phyloP scores from a whole-genome alignment of 2,329 filamentous ascomycete species.

The Penicillium vulpinum region DNA sequence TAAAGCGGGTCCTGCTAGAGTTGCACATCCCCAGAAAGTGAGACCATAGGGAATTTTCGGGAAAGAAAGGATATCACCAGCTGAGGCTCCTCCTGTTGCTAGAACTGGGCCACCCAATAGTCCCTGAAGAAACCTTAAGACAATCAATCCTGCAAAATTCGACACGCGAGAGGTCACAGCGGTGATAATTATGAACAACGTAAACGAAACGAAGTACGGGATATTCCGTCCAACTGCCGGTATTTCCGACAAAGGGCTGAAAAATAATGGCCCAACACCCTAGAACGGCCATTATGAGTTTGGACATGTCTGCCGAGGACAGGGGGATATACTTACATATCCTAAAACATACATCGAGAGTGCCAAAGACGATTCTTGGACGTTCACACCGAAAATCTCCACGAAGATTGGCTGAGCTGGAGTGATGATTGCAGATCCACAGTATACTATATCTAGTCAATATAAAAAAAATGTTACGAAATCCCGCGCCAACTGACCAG shows the following conservation, averaged over 20 bases:
- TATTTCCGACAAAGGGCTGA: conserved; percentile 43
- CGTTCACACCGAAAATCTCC: not conserved
- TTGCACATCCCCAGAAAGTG: not conserved
- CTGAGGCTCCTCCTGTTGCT: not conserved
- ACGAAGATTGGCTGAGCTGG: not conserved
- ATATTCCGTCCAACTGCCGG: conserved; percentile 51
- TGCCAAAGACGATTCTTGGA: not conserved
- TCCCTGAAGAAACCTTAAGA: not conserved
- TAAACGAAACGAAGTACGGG: conserved; percentile 50
- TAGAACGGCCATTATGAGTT: not conserved
- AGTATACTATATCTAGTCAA: not conserved
- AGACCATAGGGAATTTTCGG: not conserved
- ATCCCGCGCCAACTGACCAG: not conserved
- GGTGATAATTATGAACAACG: conserved; percentile 41
- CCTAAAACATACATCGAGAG: not conserved
- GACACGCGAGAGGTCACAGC: no score
- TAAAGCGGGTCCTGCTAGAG: conserved; percentile 30
- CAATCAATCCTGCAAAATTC: not conserved
- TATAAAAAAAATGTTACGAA: not conserved
- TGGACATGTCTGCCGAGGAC: not conserved
- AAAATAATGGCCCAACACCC: not conserved
- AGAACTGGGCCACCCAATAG: not conserved
- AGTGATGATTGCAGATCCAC: not conserved
- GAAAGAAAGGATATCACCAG: not conserved
- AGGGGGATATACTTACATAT: not conserved